Evolutionary conservation across 2,329 filamentous ascomycete genomes (phyloP).

Genomic region (Camillea tinctor): DNA sequence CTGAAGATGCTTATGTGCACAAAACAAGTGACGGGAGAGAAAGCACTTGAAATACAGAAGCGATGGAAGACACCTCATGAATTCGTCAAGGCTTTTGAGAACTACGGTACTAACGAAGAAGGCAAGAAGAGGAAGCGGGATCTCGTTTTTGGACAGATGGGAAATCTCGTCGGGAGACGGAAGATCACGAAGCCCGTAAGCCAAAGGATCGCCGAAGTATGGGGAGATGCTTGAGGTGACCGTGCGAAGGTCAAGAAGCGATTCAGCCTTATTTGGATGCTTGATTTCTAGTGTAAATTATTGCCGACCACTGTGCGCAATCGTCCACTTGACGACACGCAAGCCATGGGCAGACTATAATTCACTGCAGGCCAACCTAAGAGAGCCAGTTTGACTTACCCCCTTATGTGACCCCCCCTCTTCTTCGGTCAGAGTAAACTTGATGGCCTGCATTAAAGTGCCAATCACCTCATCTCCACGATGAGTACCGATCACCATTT

Average conservation of each 20-base stretch:
- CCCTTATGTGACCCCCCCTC: neutral
- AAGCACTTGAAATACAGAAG: conserved; percentile 76
- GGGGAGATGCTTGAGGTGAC: conserved; percentile 48
- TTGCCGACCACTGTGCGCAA: neutral
- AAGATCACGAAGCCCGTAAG: conserved; percentile 67
- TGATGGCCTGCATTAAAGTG: neutral
- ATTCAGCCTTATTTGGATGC: neutral
- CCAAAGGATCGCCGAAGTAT: conserved; percentile 69
- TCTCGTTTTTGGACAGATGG: conserved; percentile 58
- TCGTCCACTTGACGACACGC: neutral
- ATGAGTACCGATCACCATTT: neutral
- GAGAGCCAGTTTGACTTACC: too few species aligned
- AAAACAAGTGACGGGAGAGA: conserved; percentile 71
- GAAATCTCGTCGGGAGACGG: conserved; percentile 62
- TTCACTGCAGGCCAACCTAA: too few species aligned
- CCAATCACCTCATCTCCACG: neutral
- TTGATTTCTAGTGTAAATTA: neutral
- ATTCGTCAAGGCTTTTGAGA: conserved; percentile 68
- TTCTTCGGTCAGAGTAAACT: neutral
- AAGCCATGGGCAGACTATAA: neutral
- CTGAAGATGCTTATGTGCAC: conserved; percentile 87
- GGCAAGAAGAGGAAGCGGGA: conserved; percentile 57
- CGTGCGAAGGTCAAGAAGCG: neutral
- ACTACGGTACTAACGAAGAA: conserved; percentile 47
- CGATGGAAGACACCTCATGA: conserved; percentile 73